Evolutionary conservation across 371 early-diverging fungal genomes (phyloP).

Genomic region (Rhizomucor pusillus): DNA sequence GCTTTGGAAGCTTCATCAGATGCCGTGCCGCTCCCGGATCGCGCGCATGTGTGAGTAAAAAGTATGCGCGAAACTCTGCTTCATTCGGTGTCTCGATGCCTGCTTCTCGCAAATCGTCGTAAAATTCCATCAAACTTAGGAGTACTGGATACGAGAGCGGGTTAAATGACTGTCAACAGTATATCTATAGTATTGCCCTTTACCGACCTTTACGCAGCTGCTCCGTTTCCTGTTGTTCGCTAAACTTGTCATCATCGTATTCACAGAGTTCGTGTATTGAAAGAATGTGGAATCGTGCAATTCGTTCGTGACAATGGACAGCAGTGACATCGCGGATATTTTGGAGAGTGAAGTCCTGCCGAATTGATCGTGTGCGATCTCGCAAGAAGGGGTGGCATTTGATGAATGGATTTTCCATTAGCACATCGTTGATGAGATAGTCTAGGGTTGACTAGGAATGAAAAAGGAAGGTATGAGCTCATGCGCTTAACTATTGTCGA

Average conservation of each 20-base stretch:
- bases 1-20: conserved; percentile 52
- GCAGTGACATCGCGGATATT: conserved; percentile 69
- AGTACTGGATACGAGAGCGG: conserved; percentile 49
- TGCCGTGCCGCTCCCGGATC: conserved; percentile 68
- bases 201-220: conserved; percentile 79
- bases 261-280: conserved; percentile 76
- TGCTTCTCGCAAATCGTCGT: conserved; percentile 67
- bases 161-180: not conserved
- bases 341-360: conserved; percentile 88
- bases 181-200: not conserved
- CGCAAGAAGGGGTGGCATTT: conserved; percentile 84
- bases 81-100: conserved; percentile 69
- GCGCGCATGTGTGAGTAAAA: conserved; percentile 70
- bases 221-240: conserved; percentile 82
- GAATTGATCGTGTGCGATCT: conserved; percentile 85
- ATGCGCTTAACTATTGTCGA: too few species aligned
- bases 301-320: conserved; percentile 75
- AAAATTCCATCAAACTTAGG: conserved; percentile 80
- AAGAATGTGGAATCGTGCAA: conserved; percentile 88
- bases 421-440: conserved; percentile 70
- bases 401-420: conserved; percentile 50
- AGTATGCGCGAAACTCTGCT: conserved; percentile 87
- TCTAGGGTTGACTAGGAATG: conserved; percentile 75
- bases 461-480: not conserved
- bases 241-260: conserved; percentile 57